Conservation (phyloP, 176 grass and related monocot species). For the Triticum turgidum region DNA sequence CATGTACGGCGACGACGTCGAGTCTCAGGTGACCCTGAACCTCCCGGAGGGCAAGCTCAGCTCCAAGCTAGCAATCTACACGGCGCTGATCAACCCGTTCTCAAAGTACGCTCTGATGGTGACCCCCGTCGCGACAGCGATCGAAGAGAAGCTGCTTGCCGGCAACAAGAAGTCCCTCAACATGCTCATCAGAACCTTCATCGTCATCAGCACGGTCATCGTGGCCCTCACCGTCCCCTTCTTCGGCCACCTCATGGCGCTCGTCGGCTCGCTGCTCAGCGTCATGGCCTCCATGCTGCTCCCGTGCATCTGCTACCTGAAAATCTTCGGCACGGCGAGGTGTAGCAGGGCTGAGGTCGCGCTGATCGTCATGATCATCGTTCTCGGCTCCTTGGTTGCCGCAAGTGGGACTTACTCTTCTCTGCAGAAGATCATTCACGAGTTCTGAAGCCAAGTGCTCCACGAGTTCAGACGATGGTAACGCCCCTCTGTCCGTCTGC, state of each 20-base stretch:
- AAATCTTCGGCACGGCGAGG: conserved; percentile 45
- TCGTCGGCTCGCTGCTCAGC: conserved; percentile 75
- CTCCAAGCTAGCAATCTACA: conserved; percentile 77
- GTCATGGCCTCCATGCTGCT: conserved; percentile 65
- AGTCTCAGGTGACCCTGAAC: conserved; percentile 71
- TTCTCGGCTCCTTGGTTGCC: conserved; percentile 51
- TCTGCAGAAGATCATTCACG: conserved; percentile 52
- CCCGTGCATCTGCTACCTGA: conserved; percentile 77
- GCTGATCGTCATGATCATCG: conserved; percentile 44
- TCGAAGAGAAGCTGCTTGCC: conserved; percentile 50
- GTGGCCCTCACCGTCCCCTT: conserved; percentile 66
- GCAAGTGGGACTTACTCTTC: conserved; percentile 63
- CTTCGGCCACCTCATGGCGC: conserved; percentile 80
- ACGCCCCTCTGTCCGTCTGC: not conserved
- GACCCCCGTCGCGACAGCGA: conserved; percentile 48
- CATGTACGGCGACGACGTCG: conserved; percentile 58
- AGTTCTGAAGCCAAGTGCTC: conserved; percentile 34
- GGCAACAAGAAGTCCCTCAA: conserved; percentile 26
- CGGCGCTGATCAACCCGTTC: conserved; percentile 62
- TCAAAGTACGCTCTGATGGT: conserved; percentile 80
- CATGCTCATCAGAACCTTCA: conserved; percentile 36
- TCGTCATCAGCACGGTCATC: conserved; percentile 58
- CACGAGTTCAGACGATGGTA: not conserved
- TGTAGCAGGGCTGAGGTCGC: conserved; percentile 41
- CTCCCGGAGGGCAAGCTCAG: conserved; percentile 60